A percentile compares a stretch with the other conserved stretches of the same genome.
These are phyloP conservation scores for Leccinum holopus DNA, from an alignment of 1,284 basidiomycete genomes.

Conservation along the genomic window DNA sequence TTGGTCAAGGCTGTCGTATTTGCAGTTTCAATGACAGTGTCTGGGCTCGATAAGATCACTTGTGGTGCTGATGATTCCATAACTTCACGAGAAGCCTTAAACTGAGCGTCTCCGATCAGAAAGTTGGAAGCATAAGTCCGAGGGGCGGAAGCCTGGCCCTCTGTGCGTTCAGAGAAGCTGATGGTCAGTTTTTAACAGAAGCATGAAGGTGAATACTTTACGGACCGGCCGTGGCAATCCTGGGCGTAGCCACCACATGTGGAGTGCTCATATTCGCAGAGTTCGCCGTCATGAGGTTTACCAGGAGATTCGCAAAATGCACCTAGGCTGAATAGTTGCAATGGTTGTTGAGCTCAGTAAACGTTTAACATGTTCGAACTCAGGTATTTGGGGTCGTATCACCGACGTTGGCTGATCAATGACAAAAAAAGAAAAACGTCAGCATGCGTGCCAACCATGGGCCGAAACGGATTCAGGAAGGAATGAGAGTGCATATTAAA, in stretches of 20 bases:
- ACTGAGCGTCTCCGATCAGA: conserved; percentile 67
- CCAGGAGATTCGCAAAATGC: conserved; percentile 78
- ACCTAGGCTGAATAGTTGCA: conserved; percentile 46
- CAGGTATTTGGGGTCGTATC: conserved; percentile 78
- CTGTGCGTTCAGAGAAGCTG: conserved; percentile 34
- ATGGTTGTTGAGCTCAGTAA: neutral
- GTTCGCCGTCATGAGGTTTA: conserved; percentile 59
- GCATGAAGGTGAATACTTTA: conserved; percentile 3
- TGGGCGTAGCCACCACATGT: conserved; percentile 71
- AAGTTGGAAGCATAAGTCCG: conserved; percentile 69
- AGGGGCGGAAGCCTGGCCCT: conserved; percentile 69
- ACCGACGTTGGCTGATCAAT: conserved; percentile 63
- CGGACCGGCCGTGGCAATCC: conserved; percentile 70
- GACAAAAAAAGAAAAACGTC: neutral
- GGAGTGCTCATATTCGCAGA: conserved; percentile 65
- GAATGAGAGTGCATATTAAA: neutral
- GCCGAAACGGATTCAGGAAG: neutral
- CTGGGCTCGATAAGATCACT: conserved; percentile 19
- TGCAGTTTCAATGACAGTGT: conserved; percentile 25
- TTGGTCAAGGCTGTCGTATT: conserved; percentile 35
- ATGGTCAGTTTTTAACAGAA: neutral
- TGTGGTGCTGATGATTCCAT: conserved; percentile 42
- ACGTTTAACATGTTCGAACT: conserved; percentile 27
- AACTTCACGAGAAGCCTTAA: conserved; percentile 60
- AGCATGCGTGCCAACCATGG: neutral